A percentile compares a stretch with the other conserved stretches of the same genome.
These are phyloP conservation scores for Sordariomycetes sp. DNA, from an alignment of 2,329 filamentous ascomycete species.

Conservation along the genomic window DNA sequence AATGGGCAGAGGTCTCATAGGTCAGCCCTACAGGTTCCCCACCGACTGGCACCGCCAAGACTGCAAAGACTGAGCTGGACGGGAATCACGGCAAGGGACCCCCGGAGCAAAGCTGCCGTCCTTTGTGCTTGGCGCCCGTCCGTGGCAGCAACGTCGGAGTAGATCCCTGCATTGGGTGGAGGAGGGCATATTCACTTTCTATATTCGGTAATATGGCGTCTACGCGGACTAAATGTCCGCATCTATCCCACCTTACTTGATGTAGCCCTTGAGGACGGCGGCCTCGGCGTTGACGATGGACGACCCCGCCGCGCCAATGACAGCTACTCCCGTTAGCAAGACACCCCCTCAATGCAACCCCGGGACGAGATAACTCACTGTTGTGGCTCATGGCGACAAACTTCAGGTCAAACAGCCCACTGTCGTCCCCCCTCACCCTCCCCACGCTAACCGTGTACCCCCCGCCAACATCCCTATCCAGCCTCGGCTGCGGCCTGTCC, in stretches of 20 bases:
- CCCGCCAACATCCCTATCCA: slow-evolving; percentile 73
- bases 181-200: background rate
- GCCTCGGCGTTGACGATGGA: slow-evolving; percentile 92
- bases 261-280: slow-evolving; percentile 74
- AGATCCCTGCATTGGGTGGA: background rate
- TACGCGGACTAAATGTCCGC: background rate
- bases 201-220: background rate
- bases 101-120: background rate
- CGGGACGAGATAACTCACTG: slow-evolving; percentile 26
- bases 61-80: background rate
- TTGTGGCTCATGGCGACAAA: slow-evolving; percentile 87
- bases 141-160: background rate
- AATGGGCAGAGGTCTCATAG: background rate
- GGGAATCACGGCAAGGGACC: background rate
- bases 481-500: slow-evolving; percentile 79
- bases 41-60: background rate
- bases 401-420: slow-evolving; percentile 84
- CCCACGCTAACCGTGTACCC: slow-evolving; percentile 91
- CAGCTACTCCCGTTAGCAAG: slow-evolving; percentile 43
- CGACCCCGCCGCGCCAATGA: slow-evolving; percentile 92
- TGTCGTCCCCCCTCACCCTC: slow-evolving; percentile 71
- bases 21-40: background rate
- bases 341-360: slow-evolving; percentile 4
- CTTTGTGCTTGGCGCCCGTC: too few species aligned
- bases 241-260: background rate